A percentile compares a stretch with the other conserved stretches of the same genome.
Evolutionary conservation across 768 basidiomycete species (phyloP).

Genomic region (Obba rivulosa): DNA sequence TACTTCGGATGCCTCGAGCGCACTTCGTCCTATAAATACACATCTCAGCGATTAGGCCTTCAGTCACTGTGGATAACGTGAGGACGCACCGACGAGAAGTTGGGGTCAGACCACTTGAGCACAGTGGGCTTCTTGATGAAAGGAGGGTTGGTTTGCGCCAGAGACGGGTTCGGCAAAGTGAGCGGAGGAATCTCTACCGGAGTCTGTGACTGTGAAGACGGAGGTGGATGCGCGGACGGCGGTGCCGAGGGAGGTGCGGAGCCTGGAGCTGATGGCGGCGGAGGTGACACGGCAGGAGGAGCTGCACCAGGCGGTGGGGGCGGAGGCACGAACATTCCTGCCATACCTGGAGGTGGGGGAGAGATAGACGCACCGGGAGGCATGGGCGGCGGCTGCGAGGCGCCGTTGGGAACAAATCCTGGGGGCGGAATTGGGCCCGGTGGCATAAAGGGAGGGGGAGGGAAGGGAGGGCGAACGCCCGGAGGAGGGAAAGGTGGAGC

Average conservation of each 20-base stretch:
- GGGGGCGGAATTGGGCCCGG: conserved; percentile 27
- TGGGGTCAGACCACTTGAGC: conserved; percentile 70
- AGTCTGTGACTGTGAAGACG: conserved; percentile 19
- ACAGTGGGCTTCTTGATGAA: conserved; percentile 68
- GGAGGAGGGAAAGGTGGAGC: conserved; percentile 32
- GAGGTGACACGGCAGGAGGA: conserved; percentile 24
- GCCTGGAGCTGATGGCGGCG: conserved; percentile 22
- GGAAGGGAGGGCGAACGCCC: conserved; percentile 29
- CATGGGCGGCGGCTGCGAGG: conserved; percentile 14
- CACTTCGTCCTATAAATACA: conserved; percentile 59
- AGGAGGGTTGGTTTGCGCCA: conserved; percentile 62
- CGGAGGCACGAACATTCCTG: conserved; percentile 16
- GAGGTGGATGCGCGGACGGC: conserved; percentile 20
- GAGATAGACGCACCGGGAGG: conserved; percentile 21
- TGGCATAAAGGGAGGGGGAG: conserved; percentile 33
- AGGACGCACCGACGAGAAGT: conserved; percentile 67
- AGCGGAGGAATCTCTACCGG: conserved; percentile 25
- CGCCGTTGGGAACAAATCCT: conserved; percentile 23
- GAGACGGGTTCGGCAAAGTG: conserved; percentile 48
- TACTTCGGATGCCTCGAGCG: conserved; percentile 64
- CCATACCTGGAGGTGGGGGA: conserved; percentile 24
- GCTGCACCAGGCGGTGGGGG: conserved; percentile 23
- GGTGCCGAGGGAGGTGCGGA: conserved; percentile 22
- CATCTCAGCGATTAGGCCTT: not conserved
- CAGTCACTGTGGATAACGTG: not conserved